Evolutionary conservation across 2,329 filamentous ascomycete genomes (phyloP), one percentile per base, ranked within the genome.

Genomic region (Fusarium sp.): DNA sequence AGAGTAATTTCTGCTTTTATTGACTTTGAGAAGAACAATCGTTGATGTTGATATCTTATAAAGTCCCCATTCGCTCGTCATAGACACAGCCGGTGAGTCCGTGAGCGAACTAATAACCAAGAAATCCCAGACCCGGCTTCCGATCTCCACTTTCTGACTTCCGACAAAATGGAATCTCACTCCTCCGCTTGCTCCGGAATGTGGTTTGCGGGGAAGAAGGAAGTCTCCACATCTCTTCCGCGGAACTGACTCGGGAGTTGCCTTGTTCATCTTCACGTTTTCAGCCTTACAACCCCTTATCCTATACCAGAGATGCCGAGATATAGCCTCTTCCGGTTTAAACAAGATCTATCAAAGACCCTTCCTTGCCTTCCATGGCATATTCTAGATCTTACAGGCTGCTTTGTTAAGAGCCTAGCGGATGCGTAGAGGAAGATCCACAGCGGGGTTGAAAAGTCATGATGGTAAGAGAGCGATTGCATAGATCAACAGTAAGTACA

Each of bases 191-290:
- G 39, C 50, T 25, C 34, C 34, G 31, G 30, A 62, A 23, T 7
- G 26, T 26, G 18, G 18, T 57, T 57, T 67, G 64, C 42, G 64
- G 62, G 64, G 62, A 62, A 61, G 37, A 62, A 61, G 26, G 31
- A 62, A 61, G 37, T 12, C 50, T 31, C 34, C 39, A 53, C 43
- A 37, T 42, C 49, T 43, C 37, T 58, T 30, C 50, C 28, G 26
- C 34, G 46, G 23, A 26, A 42, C 58, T 62, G 41, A 52, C 41
- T 54, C 64, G 25, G 30, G 39, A 57, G n/a, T 21, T 46, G 16
- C 13, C 55, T n/a, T 66, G 25, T 43, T 23, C 39, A 37, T 23
- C 48, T 43, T 28, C 19, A 44, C 11, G 54, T 45, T 28, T 34
- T 28, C 30, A 58, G 7, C n/a, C 28, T 13, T 43, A 44, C 4